phyloP scores from a whole-genome alignment of 306 rosid species.

The Corylus americana region DNA sequence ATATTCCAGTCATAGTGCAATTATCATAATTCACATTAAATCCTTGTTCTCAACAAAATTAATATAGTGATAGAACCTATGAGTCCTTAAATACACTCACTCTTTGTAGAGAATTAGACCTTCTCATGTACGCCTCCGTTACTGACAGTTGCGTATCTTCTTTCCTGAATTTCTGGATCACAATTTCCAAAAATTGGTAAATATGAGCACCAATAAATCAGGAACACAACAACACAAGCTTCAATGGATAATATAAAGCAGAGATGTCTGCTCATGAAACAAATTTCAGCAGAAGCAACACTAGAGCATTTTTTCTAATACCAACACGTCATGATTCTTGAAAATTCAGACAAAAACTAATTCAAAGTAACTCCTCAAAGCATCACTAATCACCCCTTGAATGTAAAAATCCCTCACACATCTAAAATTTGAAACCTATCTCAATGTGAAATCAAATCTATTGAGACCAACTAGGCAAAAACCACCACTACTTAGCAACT shows the following conservation, averaged over 20 bases:
- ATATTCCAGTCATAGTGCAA: background rate
- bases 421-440: background rate
- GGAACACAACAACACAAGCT: background rate
- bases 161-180: conserved; percentile 82
- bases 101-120: conserved; percentile 83
- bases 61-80: background rate
- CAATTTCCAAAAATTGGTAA: conserved; percentile 20
- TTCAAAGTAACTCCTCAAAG: background rate
- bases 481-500: background rate
- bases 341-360: background rate
- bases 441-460: background rate
- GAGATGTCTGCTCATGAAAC: background rate
- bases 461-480: background rate
- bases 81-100: conserved; percentile 48
- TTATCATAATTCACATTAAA: background rate
- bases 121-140: conserved; percentile 87
- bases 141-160: conserved; percentile 86
- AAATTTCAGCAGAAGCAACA: background rate
- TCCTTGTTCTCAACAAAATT: background rate
- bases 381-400: background rate
- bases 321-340: background rate
- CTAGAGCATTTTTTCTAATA: background rate
- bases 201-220: conserved; percentile 15
- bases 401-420: background rate
- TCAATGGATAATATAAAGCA: background rate